Conservation (phyloP, 2,329 filamentous ascomycete genomes). For the Lizonia empirigonia region DNA sequence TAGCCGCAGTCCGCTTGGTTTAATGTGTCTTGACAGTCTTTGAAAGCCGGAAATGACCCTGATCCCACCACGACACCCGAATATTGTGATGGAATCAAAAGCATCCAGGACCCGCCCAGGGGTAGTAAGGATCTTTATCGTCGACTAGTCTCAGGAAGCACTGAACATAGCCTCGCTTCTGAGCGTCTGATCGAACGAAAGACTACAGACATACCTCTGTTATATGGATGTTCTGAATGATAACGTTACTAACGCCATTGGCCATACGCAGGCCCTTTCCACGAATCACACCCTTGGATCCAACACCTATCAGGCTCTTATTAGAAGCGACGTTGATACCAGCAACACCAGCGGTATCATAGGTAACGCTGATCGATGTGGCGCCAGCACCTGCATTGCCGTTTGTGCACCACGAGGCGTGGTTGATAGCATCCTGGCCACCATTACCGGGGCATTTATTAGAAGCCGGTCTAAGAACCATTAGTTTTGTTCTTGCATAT, state of each 20-base stretch:
- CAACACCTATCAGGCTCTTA: slow-evolving; percentile 62
- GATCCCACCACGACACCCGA: too few species aligned
- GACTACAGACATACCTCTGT: slow-evolving; percentile 29
- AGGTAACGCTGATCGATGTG: slow-evolving; percentile 48
- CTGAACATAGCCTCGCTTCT: neutral
- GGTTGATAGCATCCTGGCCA: slow-evolving; percentile 64
- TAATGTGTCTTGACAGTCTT: too few species aligned
- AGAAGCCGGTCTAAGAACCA: slow-evolving; percentile 52
- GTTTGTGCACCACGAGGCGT: slow-evolving; percentile 61
- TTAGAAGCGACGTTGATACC: slow-evolving; percentile 60
- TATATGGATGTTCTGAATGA: slow-evolving; percentile 52
- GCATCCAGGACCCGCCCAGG: too few species aligned
- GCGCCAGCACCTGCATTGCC: slow-evolving; percentile 59
- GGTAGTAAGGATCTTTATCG: neutral
- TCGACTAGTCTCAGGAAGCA: neutral
- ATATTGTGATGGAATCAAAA: too few species aligned
- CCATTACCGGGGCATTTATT: slow-evolving; percentile 57
- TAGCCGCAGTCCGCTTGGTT: too few species aligned
- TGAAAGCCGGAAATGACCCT: too few species aligned
- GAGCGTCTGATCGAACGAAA: neutral
- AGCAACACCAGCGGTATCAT: slow-evolving; percentile 57
- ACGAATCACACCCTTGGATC: slow-evolving; percentile 58
- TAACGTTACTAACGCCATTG: slow-evolving; percentile 57
- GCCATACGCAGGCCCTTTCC: slow-evolving; percentile 59
- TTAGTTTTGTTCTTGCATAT: too few species aligned